Conservation (phyloP, 768 basidiomycete species). For the Boletus tylopilopsis region DNA sequence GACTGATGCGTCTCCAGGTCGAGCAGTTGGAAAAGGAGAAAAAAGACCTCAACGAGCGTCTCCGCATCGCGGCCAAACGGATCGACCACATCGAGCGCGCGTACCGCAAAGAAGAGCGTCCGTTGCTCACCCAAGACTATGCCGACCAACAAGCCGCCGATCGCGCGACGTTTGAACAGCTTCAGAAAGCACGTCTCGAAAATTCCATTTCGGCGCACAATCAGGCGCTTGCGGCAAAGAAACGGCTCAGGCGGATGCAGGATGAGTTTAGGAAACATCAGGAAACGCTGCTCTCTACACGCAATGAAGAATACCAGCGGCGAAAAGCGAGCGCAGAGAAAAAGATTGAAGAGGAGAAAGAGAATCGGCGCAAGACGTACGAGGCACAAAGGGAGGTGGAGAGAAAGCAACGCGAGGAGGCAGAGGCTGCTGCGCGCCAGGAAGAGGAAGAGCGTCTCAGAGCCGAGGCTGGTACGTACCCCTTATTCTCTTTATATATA, state of each 20-base stretch:
- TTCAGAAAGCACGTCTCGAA: constrained; percentile 57
- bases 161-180: constrained; percentile 58
- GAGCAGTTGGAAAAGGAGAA: constrained; percentile 97
- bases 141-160: constrained; percentile 79
- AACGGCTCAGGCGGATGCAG: constrained; percentile 67
- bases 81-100: constrained; percentile 96
- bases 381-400: constrained; percentile 57
- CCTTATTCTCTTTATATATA: not conserved
- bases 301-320: constrained; percentile 62
- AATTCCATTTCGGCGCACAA: constrained; percentile 53
- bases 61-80: constrained; percentile 82
- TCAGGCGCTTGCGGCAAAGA: constrained; percentile 71
- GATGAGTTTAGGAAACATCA: constrained; percentile 59
- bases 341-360: constrained; percentile 85
- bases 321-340: constrained; percentile 47
- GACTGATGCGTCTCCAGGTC: constrained; percentile 85
- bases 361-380: constrained; percentile 56
- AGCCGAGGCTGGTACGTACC: constrained; percentile 48
- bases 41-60: constrained; percentile 74
- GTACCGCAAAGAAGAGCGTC: constrained; percentile 88
- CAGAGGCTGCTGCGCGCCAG: constrained; percentile 12
- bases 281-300: constrained; percentile 51
- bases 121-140: constrained; percentile 84
- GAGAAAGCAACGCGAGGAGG: constrained; percentile 30
- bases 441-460: constrained; percentile 43